Evolutionary conservation across 768 basidiomycete genomes (phyloP).

Genomic region (Agrocybe pediades): DNA sequence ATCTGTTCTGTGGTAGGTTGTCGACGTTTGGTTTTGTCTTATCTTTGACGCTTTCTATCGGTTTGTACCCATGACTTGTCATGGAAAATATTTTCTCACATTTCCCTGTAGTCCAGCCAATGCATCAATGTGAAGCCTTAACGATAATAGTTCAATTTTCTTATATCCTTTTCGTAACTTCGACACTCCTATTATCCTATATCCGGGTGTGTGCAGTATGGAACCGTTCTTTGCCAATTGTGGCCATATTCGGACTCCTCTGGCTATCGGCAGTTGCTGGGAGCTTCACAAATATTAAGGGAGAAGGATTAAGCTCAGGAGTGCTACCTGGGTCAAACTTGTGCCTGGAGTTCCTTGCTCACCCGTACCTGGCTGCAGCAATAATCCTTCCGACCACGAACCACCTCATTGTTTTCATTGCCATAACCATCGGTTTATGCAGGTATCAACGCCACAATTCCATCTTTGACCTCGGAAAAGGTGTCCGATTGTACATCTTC

Average conservation of each 20-base stretch:
- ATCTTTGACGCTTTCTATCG: background rate
- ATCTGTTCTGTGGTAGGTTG: background rate
- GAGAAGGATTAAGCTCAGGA: background rate
- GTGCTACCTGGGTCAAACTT: background rate
- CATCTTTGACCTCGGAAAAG: background rate
- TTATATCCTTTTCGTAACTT: constrained; percentile 5
- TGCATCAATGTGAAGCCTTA: background rate
- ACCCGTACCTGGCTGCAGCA: background rate
- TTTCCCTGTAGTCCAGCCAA: background rate
- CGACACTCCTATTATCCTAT: background rate
- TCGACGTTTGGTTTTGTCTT: background rate
- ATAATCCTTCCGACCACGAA: background rate
- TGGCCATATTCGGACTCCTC: background rate
- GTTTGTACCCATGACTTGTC: background rate
- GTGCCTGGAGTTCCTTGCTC: background rate
- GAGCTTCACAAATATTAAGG: background rate
- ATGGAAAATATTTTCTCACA: background rate
- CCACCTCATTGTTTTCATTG: background rate
- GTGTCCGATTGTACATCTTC: background rate
- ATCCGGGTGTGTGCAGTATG: constrained; percentile 6
- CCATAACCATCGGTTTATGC: constrained; percentile 1
- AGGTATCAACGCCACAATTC: background rate
- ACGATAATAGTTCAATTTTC: background rate
- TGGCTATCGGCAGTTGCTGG: background rate
- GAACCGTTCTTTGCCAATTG: background rate